Base-by-base conservation (phyloP, 2,329 filamentous ascomycete species). In the Moelleriella libera region DNA sequence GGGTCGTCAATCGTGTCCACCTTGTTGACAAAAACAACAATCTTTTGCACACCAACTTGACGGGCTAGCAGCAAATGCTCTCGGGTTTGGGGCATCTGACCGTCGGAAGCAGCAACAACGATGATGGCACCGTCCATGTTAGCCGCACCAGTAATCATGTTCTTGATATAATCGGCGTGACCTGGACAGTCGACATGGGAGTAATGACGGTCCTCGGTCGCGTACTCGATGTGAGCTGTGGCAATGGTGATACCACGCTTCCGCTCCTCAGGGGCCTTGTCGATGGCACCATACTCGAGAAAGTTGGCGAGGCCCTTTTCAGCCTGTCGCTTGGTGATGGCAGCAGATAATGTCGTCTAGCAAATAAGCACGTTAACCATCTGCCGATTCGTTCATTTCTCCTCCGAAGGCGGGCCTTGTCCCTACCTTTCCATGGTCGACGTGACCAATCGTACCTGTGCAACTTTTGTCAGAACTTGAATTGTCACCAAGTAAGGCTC, bases 141-240 rank as follows among this genome's bases (percentile, higher is more conserved):
- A 61, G 94, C 90, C 53, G 92, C 89, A 82, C 92, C 92, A 57
- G 92, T 98, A 69, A 98, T 98, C 92, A 98, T 98, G 83, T 98
- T 98, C 82, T 98, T 98, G 76, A 98, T 97, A 78, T 98, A 98
- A 88, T 98, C 92, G 71, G 92, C 92, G 83, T 98, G 92, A 71
- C 92, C 92, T 50, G 92, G 92, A 72, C 92, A 98, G 80, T 98
- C 92, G 75, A 98, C 92, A 80, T 98, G 92, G 61, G 92, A 92
- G 74, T 98, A 98, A 76, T 98, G 92, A 63, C 92, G 84, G 65
- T 75, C 76, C 0, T 95, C 87, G 67, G 92, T 98, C 59, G 87
- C 73, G 76, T 97, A 98, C 75, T 98, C 92, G 72, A 98, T 94
- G 73, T 98, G 92, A 57, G 92, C 88, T 48, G 92, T 94, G 50